phyloP scores from a whole-genome alignment of 2,329 filamentous ascomycete genomes.

The Exophiala aquamarina region DNA sequence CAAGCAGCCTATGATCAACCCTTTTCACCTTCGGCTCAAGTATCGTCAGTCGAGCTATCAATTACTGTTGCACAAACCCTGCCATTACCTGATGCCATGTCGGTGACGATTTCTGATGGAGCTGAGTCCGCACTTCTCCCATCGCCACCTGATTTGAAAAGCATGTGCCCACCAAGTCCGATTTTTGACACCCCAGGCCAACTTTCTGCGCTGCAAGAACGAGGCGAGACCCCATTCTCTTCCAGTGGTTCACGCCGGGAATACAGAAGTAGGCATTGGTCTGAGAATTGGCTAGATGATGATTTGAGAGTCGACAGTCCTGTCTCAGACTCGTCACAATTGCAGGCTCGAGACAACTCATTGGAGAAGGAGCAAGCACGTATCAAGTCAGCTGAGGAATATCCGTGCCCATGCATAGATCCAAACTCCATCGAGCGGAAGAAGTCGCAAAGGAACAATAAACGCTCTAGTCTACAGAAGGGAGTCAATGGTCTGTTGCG shows the following conservation, averaged over 20 bases:
- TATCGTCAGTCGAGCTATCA: slow-evolving; percentile 19
- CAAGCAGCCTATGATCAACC: slow-evolving; percentile 19
- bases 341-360: not conserved
- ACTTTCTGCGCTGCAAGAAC: not conserved
- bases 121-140: slow-evolving; percentile 18
- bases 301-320: slow-evolving; percentile 11
- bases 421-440: slow-evolving; percentile 1
- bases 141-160: slow-evolving; percentile 14
- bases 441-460: slow-evolving; percentile 8
- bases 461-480: slow-evolving; percentile 20
- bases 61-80: slow-evolving; percentile 18
- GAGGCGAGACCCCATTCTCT: too few relatives aligned
- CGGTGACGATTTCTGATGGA: slow-evolving; percentile 20
- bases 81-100: slow-evolving; percentile 21
- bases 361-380: slow-evolving; percentile 22
- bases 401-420: slow-evolving; percentile 12
- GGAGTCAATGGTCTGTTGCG: slow-evolving; percentile 16
- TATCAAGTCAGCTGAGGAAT: slow-evolving; percentile 30
- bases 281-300: slow-evolving; percentile 17
- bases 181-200: not conserved
- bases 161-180: slow-evolving; percentile 17
- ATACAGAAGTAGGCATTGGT: slow-evolving; percentile 4
- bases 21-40: slow-evolving; percentile 19
- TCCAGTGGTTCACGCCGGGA: not conserved
- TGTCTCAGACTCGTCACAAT: slow-evolving; percentile 1